Evolutionary conservation across 441 rosid genomes (phyloP), one percentile per base, ranked within the genome.

Genomic region (Croton laevigatus): DNA sequence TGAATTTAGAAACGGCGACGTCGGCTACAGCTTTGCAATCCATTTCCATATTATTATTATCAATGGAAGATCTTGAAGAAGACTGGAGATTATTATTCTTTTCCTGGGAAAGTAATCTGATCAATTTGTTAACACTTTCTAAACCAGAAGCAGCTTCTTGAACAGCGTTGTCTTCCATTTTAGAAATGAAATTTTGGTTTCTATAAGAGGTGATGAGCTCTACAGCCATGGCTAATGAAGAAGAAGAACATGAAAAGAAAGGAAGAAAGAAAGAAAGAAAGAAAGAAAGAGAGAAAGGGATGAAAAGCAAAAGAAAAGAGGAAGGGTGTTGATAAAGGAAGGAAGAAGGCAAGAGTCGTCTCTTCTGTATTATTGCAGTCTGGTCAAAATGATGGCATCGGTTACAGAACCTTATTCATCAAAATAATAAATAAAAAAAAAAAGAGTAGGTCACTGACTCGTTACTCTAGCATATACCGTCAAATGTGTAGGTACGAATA

Each of bases 141-240:
- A 94, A 84, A 1, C 98, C 98, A 0, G 96, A 88, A 8, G 93
- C 86, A 3, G 97, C 97, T 80, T 94, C 98, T 78, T 90, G 86
- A 44, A 91, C 91, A 0, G 88, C 93, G 66, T 73, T 81, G 13
- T 86, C 89, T 74, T 89, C 94, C 78, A 84, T 67, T 49, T 78
- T 78, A 16, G 81, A 20, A 2, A 69, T 27, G 59, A 91, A 82
- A 34, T 65, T 27, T 51, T 71, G 65, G 70, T 75, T 82, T 48
- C 87, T 81, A 32, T 79, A 82, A 45, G 86, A 79, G 78, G 81
- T 78, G 84, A 86, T 77, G 65, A 94, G 93, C 65, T 91, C 90
- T 67, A 90, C 87, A 59, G 97, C 97, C 98, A 93, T 93, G 70
- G 46, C 77, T 55, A 27, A 20, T 66, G 80, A 46, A 61, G 46